Evolutionary conservation across 257 asterid species (phyloP).

Genomic region (Scutellaria barbata): DNA sequence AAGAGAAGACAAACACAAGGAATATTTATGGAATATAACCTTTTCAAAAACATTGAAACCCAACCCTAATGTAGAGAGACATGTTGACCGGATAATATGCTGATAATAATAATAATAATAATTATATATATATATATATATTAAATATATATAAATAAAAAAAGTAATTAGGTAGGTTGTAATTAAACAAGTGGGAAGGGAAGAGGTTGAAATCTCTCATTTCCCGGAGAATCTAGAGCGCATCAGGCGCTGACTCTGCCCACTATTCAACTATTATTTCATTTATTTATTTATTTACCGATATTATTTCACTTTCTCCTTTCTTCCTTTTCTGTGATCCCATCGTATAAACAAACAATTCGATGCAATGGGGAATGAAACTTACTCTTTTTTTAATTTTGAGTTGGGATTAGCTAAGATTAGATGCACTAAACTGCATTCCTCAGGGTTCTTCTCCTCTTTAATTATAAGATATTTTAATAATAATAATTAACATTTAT

Average conservation of each 20-base stretch:
- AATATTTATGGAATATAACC: conserved; percentile 42
- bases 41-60: conserved; percentile 38
- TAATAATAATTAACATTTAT: too few species aligned
- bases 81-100: conserved; percentile 43
- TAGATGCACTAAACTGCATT: conserved; percentile 7
- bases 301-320: too few species aligned
- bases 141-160: too few species aligned
- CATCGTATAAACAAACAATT: conserved; percentile 31
- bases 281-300: not conserved
- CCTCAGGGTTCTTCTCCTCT: too few species aligned
- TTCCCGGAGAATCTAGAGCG: conserved; percentile 95
- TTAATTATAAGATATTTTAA: too few species aligned
- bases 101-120: not conserved
- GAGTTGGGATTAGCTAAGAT: conserved; percentile 27
- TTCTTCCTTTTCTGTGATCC: too few species aligned
- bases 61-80: conserved; percentile 20
- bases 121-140: not conserved
- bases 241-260: conserved; percentile 86
- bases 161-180: not conserved
- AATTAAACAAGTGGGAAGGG: conserved; percentile 45
- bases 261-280: not conserved
- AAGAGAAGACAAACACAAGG: conserved; percentile 57
- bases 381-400: not conserved
- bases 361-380: conserved; percentile 37
- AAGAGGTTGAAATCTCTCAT: conserved; percentile 49